Conservation (phyloP, 2,329 filamentous ascomycete genomes). For the Blastomyces parvus region DNA sequence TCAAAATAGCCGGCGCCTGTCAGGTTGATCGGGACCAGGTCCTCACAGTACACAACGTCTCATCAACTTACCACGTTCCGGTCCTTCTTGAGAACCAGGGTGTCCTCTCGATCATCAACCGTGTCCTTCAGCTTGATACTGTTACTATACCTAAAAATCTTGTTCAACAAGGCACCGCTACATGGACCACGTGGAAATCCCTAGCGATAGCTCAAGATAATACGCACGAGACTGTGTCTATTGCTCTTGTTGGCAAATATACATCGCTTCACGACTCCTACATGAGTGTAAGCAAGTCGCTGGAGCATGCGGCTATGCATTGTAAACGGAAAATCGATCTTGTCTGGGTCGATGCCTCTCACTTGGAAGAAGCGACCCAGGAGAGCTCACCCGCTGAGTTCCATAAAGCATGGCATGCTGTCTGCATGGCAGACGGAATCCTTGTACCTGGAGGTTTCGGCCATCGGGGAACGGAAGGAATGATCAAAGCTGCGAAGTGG, state of each 20-base stretch:
- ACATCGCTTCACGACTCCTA: slow-evolving; percentile 77
- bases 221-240: slow-evolving; percentile 60
- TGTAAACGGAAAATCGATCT: slow-evolving; percentile 71
- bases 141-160: slow-evolving; percentile 46
- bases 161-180: slow-evolving; percentile 53
- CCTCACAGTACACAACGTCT: slow-evolving; percentile 75
- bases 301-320: slow-evolving; percentile 87
- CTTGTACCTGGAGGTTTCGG: slow-evolving; percentile 68
- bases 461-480: slow-evolving; percentile 71
- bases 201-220: slow-evolving; percentile 59
- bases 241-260: slow-evolving; percentile 91
- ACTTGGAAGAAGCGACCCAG: slow-evolving; percentile 62
- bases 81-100: slow-evolving; percentile 80
- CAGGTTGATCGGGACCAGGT: slow-evolving; percentile 80
- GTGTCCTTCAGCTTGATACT: slow-evolving; percentile 55
- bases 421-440: slow-evolving; percentile 55
- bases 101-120: slow-evolving; percentile 57
- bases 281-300: slow-evolving; percentile 69
- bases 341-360: slow-evolving; percentile 72
- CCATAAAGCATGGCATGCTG: slow-evolving; percentile 75
- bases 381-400: slow-evolving; percentile 59
- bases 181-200: slow-evolving; percentile 70
- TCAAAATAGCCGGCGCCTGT: slow-evolving; percentile 84
- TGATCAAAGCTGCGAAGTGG: slow-evolving; percentile 81
- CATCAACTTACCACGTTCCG: slow-evolving; percentile 88